These are phyloP conservation scores for Saccharum hybrid DNA, from an alignment of 202 grass and related monocot genomes.

Conservation along the genomic window DNA sequence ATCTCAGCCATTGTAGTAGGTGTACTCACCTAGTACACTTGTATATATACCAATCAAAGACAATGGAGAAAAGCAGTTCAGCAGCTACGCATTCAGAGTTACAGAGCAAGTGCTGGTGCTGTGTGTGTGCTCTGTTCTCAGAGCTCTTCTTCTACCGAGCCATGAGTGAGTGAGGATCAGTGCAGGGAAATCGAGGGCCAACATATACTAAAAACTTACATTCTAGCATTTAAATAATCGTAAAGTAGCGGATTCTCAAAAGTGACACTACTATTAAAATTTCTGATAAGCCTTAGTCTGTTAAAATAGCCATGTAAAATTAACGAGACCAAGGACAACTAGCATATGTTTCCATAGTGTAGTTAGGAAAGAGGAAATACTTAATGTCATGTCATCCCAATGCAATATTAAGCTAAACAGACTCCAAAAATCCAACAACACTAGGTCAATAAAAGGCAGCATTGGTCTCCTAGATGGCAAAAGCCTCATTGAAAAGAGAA, in stretches of 20 bases:
- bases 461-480: background rate
- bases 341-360: background rate
- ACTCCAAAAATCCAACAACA: background rate
- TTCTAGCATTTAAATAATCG: background rate
- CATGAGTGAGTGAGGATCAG: no score
- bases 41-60: no score
- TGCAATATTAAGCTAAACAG: conserved; percentile 9
- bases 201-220: background rate
- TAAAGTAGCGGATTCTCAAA: conserved; percentile 14
- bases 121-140: no score
- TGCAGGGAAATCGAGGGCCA: no score
- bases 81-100: no score
- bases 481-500: conserved; percentile 27
- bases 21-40: no score
- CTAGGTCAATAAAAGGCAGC: background rate
- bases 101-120: no score
- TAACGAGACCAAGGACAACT: background rate
- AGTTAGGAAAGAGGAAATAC: conserved; percentile 4
- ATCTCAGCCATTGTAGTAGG: no score
- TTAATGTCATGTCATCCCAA: background rate
- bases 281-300: conserved; percentile 1
- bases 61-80: no score
- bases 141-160: no score
- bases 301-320: background rate
- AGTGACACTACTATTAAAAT: background rate